These are phyloP conservation scores for Inonotus hispidus DNA, from an alignment of 1,284 basidiomycete species.

Conservation along the genomic window DNA sequence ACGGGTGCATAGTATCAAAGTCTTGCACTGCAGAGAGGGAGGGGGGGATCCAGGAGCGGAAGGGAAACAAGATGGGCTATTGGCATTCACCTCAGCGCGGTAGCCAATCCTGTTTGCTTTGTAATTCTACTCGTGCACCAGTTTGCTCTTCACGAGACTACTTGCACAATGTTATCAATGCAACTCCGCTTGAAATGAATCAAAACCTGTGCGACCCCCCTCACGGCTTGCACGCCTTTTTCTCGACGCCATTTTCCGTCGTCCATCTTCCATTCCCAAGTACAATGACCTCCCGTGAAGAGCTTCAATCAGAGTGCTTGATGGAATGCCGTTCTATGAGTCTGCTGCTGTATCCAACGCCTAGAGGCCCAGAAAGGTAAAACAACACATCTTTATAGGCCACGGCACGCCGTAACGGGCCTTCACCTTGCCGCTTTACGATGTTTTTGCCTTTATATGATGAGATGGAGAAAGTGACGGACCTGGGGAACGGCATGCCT, in stretches of 20 bases:
- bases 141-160: neutral
- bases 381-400: neutral
- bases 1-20: neutral
- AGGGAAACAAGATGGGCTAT: neutral
- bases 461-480: neutral
- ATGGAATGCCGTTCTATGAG: neutral
- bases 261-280: neutral
- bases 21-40: neutral
- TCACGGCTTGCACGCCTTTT: neutral
- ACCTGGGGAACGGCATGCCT: neutral
- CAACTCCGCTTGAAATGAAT: conserved; percentile 4
- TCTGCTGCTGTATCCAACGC: neutral
- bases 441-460: neutral
- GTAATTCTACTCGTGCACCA: neutral
- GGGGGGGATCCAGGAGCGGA: neutral
- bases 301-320: neutral
- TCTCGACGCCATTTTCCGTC: neutral
- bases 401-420: too few species aligned
- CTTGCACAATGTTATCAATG: neutral
- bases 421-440: too few species aligned
- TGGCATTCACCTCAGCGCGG: neutral
- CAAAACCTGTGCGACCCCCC: neutral
- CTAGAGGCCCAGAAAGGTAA: neutral
- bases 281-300: neutral
- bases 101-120: neutral